phyloP scores from a whole-genome alignment of 2,329 filamentous ascomycete genomes.

The Hirsutella thompsonii region DNA sequence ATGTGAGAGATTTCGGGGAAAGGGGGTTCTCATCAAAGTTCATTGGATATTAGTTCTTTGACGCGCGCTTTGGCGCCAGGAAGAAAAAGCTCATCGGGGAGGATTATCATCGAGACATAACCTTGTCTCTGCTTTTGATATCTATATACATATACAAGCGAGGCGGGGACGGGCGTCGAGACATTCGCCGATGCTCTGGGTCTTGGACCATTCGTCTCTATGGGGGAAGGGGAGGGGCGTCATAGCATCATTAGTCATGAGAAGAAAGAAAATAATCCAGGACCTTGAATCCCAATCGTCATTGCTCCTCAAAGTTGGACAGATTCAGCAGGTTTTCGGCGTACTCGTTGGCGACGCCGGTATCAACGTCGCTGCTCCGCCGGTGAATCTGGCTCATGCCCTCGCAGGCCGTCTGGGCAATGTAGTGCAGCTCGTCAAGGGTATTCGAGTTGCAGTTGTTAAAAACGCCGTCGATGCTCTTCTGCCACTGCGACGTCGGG shows the following conservation, averaged over 20 bases:
- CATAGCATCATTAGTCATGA: slow-evolving; percentile 1
- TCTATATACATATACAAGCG: not conserved
- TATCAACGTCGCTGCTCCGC: slow-evolving; percentile 16
- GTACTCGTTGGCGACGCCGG: slow-evolving; percentile 17
- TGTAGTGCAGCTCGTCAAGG: slow-evolving; percentile 28
- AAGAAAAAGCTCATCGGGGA: not conserved
- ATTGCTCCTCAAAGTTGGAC: slow-evolving; percentile 2
- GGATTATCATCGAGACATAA: not conserved
- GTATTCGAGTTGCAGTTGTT: slow-evolving; percentile 29
- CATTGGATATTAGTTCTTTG: not conserved
- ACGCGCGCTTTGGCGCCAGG: not conserved
- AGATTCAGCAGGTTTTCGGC: slow-evolving; percentile 14
- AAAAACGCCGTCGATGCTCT: slow-evolving; percentile 30
- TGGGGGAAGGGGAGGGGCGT: no score
- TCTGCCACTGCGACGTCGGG: slow-evolving; percentile 27
- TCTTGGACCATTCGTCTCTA: no score
- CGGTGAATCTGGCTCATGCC: slow-evolving; percentile 30
- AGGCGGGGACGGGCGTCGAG: not conserved
- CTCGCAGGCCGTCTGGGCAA: slow-evolving; percentile 28
- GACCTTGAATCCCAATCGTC: not conserved
- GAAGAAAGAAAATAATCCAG: not conserved
- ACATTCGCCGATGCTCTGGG: not conserved
- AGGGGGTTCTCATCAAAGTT: no score
- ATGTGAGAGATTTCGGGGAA: no score
- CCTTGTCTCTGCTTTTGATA: not conserved